Evolutionary conservation across 2,329 filamentous ascomycete species (phyloP), one percentile per base, ranked within the genome.

Genomic region (Fusarium sp.): DNA sequence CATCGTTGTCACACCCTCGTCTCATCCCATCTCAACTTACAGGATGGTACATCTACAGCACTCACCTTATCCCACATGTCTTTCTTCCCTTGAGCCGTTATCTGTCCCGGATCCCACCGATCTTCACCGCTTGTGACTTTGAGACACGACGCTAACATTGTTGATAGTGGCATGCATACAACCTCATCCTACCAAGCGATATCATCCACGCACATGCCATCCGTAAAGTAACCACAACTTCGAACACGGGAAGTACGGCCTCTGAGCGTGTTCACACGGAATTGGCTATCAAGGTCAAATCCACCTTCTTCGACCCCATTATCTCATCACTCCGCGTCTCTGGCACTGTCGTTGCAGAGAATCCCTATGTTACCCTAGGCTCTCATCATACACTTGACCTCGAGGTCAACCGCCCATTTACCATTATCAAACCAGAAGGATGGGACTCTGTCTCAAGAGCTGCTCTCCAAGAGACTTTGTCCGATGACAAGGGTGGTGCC

Each of bases 401-500:
- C 47, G 95, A 98, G 78, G 85, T 97, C 61, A 90, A 96, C 75
- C 88, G 94, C 44, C 91, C 94, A 53, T 98, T 98, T 75, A 95
- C 92, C 9, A 79, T 99, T 10, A 92, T 94, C 82, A 98, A 98
- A 81, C 87, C 88, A 41, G 91, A 80, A 57, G 81, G 94, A 44
- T 99, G 96, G 96, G 96, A 99, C 80, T 94, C 92, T 72, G 90
- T 99, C 13, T 93, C 94, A 6, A 83, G 91, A 49, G 90, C 92
- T 63, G 91, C 92, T 47, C 86, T 99, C 13, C 85, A 88, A 60
- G 93, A 97, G 78, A 91, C 94, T 1, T 86, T 95, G 16, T 90
- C 93, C 74, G 89, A 92, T 72, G 91, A 93, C 70, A 90, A 91
- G 75, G 90, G 92, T 67, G 94, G 94, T 2, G 92, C 95, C 67